Evolutionary conservation across 768 basidiomycete species (phyloP).

Genomic region (Leccinum disarticulatum): DNA sequence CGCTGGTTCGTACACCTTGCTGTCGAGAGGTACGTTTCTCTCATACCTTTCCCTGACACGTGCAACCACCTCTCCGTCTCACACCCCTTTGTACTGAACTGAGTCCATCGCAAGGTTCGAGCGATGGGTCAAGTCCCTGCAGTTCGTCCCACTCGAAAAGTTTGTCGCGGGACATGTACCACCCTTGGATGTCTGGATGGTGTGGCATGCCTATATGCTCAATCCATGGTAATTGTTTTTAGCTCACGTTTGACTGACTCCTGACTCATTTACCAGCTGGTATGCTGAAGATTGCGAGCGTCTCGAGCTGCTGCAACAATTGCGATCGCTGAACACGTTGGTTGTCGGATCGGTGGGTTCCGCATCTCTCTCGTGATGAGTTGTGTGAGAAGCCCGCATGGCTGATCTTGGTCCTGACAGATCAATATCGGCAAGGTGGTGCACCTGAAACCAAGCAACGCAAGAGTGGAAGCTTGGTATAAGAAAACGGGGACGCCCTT

Average conservation of each 20-base stretch:
- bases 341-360: constrained; percentile 32
- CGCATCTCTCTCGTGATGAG: background rate
- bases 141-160: constrained; percentile 24
- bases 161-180: constrained; percentile 31
- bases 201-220: constrained; percentile 44
- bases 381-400: background rate
- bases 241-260: background rate
- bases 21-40: constrained; percentile 33
- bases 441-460: constrained; percentile 13
- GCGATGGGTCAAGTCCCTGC: constrained; percentile 31
- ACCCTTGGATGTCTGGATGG: constrained; percentile 42
- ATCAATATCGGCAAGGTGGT: constrained; percentile 26
- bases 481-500: constrained; percentile 30
- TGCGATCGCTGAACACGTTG: constrained; percentile 27
- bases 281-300: constrained; percentile 36
- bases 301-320: constrained; percentile 23
- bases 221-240: constrained; percentile 32
- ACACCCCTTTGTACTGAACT: background rate
- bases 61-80: background rate
- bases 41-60: background rate
- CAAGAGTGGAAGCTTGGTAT: constrained; percentile 22
- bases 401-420: constrained; percentile 9
- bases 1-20: constrained; percentile 41
- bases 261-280: constrained; percentile 23
- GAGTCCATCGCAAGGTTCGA: constrained; percentile 31